These are phyloP conservation scores for Rhodotorula kratochvilovae DNA, from an alignment of 768 basidiomycete species.

Conservation along the genomic window DNA sequence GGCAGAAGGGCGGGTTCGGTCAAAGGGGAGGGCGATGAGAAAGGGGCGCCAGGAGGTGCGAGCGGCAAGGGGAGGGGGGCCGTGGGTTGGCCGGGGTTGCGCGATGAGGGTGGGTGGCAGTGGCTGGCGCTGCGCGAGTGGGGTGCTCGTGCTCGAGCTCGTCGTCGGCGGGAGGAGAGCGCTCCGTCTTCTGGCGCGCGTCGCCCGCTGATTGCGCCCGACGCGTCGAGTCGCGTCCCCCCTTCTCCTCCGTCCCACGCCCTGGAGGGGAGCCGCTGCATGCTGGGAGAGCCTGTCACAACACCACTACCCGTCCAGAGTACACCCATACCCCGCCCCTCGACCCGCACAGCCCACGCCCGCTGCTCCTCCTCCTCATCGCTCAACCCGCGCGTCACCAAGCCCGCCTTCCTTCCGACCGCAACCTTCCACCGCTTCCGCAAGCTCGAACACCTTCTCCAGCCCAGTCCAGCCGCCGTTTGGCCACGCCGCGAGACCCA, in stretches of 20 bases:
- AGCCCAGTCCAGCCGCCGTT: neutral
- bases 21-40: neutral
- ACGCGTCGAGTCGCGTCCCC: neutral
- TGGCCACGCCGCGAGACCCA: neutral
- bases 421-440: slow-evolving; percentile 1
- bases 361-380: neutral
- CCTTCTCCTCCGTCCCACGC: neutral
- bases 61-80: neutral
- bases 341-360: no score
- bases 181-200: no score
- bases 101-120: no score
- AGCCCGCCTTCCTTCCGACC: neutral
- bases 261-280: neutral
- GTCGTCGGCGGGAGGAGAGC: neutral
- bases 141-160: no score
- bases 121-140: no score
- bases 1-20: neutral
- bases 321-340: neutral
- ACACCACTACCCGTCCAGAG: neutral
- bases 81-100: neutral
- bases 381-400: neutral
- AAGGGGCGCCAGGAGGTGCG: neutral
- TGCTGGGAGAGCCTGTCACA: neutral
- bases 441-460: neutral
- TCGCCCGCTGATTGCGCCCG: no score